Evolutionary conservation across 176 grass and related monocot genomes (phyloP), one percentile per base, ranked within the genome.

Genomic region (Carex scoparia): DNA sequence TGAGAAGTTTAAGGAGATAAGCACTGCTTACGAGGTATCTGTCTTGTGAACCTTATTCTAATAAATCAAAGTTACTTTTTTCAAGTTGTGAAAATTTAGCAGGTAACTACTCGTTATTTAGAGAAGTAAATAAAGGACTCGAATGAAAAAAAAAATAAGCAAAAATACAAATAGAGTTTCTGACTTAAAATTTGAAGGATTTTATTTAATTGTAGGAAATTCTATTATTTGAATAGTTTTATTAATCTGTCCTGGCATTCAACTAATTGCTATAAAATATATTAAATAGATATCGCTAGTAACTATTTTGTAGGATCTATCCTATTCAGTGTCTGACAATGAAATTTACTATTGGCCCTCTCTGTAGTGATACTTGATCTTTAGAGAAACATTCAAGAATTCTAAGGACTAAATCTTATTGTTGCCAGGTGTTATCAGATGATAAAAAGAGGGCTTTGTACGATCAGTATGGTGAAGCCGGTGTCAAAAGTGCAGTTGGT

Each of bases 1-100:
- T 59, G 96, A 98, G 76, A 98, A 98, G 62, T 98, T 98, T 60
- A 95, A 98, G 88, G 93, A 98, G 87, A 98, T 98, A 92, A 98
- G 93, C 53, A 65, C 91, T 79, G 96, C 96, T 18, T 98, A 98
- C 69, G 96, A 98, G 96, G 96, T 98, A 92, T 84, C 40, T 12
- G 80, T 9, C 71, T 67, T 69, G 28, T 79, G 14, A 79, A 79
- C 74, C 79, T 65, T 6, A 44, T 82, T 82, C 6, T 64, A 42
- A 60, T 40, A 37, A 80, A 61, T 6, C 4, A 80, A 49, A 10
- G 33, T 12, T 68, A 83, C 5, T 15, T 14, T 38, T 82, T 51
- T 57, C 13, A 69, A 81, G 38, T 68, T 18, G 42, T 32, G 10
- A 64, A 16, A 83, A 32, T 28, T 54, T 68, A 51, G 40, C 35